Percentiles rank a stretch among this genome's conserved stretches.
phyloP scores from a whole-genome alignment of 2,329 filamentous ascomycete species.

The Colletotrichum lindemuthianum region DNA sequence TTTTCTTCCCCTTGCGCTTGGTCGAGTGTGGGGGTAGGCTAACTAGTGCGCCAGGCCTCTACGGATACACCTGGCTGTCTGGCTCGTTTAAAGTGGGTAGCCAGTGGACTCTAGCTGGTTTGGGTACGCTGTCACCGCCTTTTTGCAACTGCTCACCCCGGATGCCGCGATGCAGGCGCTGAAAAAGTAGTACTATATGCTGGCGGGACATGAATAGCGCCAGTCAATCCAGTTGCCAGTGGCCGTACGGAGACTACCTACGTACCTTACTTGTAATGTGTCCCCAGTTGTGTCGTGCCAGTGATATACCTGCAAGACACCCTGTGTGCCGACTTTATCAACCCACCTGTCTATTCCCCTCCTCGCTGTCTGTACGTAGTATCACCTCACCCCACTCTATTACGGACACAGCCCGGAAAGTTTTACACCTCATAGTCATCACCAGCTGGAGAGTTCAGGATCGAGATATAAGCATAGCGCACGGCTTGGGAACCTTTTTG shows the following conservation, averaged over 20 bases:
- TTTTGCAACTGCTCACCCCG: conserved; percentile 24
- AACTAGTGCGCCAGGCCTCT: not conserved
- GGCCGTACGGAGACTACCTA: no score
- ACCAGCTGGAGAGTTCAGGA: no score
- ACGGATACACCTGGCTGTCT: conserved; percentile 29
- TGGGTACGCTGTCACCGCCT: conserved; percentile 33
- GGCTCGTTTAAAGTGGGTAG: conserved; percentile 27
- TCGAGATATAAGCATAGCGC: no score
- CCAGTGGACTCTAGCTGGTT: conserved; percentile 14
- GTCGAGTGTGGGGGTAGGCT: conserved; percentile 18
- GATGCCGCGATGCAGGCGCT: conserved; percentile 13
- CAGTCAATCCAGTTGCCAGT: no score
- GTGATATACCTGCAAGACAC: conserved; percentile 20
- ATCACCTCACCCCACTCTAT: not conserved
- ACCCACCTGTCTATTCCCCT: conserved; percentile 20
- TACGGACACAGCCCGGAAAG: no score
- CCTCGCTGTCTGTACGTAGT: conserved; percentile 10
- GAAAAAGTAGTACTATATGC: conserved; percentile 2
- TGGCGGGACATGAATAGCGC: not conserved
- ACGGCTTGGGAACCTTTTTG: no score
- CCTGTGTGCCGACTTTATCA: conserved; percentile 21
- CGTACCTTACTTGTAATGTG: no score
- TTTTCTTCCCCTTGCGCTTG: conserved; percentile 33
- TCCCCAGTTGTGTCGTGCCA: not conserved
- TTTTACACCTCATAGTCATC: no score